Evolutionary conservation across 306 rosid species (phyloP).

Genomic region (Trifolium pratense): DNA sequence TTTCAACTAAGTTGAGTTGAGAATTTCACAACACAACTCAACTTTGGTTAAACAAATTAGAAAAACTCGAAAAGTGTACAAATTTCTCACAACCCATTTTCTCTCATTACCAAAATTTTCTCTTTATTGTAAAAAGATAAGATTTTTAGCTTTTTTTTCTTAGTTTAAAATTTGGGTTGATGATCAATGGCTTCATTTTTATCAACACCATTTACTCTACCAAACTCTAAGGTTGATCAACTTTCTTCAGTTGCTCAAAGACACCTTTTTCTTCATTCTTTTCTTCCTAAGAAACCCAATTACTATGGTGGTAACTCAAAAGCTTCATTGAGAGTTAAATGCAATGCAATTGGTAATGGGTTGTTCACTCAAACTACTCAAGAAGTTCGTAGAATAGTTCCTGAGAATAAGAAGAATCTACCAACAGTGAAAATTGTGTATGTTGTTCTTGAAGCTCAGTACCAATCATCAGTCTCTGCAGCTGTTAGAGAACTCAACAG

Average conservation of each 20-base stretch:
- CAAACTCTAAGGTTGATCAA: slow-evolving; percentile 67
- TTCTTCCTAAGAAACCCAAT: slow-evolving; percentile 71
- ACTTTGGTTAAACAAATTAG: slow-evolving; percentile 14
- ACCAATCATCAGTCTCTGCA: slow-evolving; percentile 84
- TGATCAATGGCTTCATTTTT: slow-evolving; percentile 81
- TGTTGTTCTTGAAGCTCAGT: slow-evolving; percentile 96
- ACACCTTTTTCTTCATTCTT: slow-evolving; percentile 84
- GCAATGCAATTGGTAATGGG: slow-evolving; percentile 88
- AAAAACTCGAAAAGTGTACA: slow-evolving; percentile 5
- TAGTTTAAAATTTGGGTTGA: slow-evolving; percentile 26
- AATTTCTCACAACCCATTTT: slow-evolving; percentile 12
- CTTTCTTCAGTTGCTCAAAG: slow-evolving; percentile 69
- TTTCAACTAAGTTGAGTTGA: slow-evolving; percentile 39
- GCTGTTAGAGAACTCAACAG: slow-evolving; percentile 79
- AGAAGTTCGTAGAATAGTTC: slow-evolving; percentile 88
- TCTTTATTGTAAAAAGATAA: slow-evolving; percentile 33
- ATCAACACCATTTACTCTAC: slow-evolving; percentile 69
- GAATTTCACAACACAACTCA: slow-evolving; percentile 4
- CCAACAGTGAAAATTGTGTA: slow-evolving; percentile 85
- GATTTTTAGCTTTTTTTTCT: slow-evolving; percentile 27
- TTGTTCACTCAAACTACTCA: slow-evolving; percentile 90
- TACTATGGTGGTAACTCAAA: slow-evolving; percentile 41
- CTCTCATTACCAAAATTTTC: neutral
- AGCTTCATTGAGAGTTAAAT: slow-evolving; percentile 63
- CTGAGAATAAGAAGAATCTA: slow-evolving; percentile 61